phyloP scores from a whole-genome alignment of 1,284 basidiomycete species.

The Moesziomyces parantarcticus region DNA sequence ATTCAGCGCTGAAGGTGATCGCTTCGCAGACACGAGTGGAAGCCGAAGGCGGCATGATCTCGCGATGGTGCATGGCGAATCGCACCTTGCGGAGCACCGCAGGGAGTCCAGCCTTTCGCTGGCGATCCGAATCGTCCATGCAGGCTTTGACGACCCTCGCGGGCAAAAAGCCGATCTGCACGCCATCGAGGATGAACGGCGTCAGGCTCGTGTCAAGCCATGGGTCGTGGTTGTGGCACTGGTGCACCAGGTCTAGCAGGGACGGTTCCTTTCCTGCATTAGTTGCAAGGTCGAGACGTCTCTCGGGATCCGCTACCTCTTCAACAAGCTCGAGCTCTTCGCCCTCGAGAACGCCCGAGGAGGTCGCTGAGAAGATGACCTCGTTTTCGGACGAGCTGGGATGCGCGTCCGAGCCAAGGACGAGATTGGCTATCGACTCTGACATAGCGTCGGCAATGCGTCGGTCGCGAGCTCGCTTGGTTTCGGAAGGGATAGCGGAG shows the following conservation, averaged over 20 bases:
- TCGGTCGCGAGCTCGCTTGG: conserved; percentile 33
- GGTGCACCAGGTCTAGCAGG: conserved; percentile 51
- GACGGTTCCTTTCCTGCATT: conserved; percentile 8
- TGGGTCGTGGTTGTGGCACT: conserved; percentile 63
- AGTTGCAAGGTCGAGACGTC: conserved; percentile 6
- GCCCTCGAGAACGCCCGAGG: conserved; percentile 21
- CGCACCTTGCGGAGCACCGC: conserved; percentile 26
- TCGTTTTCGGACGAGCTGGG: conserved; percentile 11
- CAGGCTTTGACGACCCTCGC: conserved; percentile 47
- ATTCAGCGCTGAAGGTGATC: conserved; percentile 31
- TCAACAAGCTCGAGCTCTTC: conserved; percentile 27
- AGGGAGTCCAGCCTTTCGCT: conserved; percentile 5
- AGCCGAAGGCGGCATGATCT: conserved; percentile 26
- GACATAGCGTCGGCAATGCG: conserved; percentile 30
- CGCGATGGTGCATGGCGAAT: conserved; percentile 36
- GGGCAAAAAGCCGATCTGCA: conserved; percentile 61
- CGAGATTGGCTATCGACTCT: conserved; percentile 37
- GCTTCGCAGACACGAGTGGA: conserved; percentile 20
- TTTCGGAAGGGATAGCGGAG: conserved; percentile 38
- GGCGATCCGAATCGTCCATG: conserved; percentile 26
- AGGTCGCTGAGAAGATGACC: conserved; percentile 39
- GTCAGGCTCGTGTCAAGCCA: conserved; percentile 52
- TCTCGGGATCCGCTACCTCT: conserved; percentile 25
- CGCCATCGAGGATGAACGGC: conserved; percentile 53
- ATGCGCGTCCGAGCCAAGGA: conserved; percentile 31